These are phyloP conservation scores for Hemerocallis citrina DNA, from an alignment of 106 monocot species.

Conservation along the genomic window DNA sequence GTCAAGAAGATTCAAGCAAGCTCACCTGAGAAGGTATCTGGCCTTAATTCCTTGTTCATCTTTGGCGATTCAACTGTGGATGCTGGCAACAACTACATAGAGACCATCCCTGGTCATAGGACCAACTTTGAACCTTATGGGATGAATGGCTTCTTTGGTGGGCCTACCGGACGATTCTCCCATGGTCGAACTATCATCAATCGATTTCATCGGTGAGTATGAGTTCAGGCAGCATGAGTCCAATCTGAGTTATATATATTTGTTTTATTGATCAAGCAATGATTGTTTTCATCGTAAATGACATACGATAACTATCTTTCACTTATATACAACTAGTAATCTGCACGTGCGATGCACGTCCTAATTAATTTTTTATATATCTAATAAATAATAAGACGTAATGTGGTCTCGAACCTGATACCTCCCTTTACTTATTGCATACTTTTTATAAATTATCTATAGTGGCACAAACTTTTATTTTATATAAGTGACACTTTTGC, in stretches of 20 bases:
- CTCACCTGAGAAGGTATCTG: not conserved
- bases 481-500: too few species aligned
- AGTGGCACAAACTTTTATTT: too few species aligned
- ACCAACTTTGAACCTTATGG: slow-evolving; percentile 12
- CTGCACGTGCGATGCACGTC: too few species aligned
- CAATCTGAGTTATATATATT: not conserved
- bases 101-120: not conserved
- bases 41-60: slow-evolving; percentile 9
- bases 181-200: slow-evolving; percentile 12
- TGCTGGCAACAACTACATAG: slow-evolving; percentile 18
- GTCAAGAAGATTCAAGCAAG: not conserved
- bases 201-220: slow-evolving; percentile 14
- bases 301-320: too few species aligned
- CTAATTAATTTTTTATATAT: too few species aligned
- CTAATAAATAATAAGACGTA: too few species aligned
- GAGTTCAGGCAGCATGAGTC: not conserved
- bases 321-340: too few species aligned
- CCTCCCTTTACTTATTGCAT: too few species aligned
- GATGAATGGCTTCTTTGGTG: slow-evolving; percentile 1
- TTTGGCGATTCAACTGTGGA: slow-evolving; percentile 17
- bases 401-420: too few species aligned
- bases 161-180: slow-evolving; percentile 6
- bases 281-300: too few species aligned
- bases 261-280: too few species aligned
- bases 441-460: too few species aligned